Evolutionary conservation across 1,284 basidiomycete species (phyloP).

Genomic region (Cutaneotrichosporon cyanovorans): DNA sequence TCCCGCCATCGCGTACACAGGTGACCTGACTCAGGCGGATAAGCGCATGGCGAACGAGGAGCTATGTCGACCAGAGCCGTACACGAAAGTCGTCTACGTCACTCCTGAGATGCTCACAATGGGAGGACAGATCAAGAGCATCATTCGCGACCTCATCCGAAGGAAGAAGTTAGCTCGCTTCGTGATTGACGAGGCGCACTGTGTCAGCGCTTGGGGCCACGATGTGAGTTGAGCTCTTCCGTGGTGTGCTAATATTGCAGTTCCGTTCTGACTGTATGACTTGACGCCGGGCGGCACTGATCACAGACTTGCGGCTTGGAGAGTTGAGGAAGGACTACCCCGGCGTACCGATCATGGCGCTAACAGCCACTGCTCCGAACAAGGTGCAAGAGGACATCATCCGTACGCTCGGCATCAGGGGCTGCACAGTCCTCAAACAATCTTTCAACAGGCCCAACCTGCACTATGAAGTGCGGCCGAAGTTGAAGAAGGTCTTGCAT

Average conservation of each 20-base stretch:
- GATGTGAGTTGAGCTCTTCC: slow-evolving; percentile 31
- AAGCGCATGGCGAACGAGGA: slow-evolving; percentile 48
- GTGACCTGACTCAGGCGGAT: slow-evolving; percentile 51
- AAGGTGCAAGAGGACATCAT: slow-evolving; percentile 74
- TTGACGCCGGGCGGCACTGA: slow-evolving; percentile 5
- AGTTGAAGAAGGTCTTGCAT: slow-evolving; percentile 52
- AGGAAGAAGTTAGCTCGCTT: slow-evolving; percentile 68
- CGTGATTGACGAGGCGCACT: slow-evolving; percentile 94
- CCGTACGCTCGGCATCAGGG: slow-evolving; percentile 56
- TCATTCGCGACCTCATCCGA: slow-evolving; percentile 56
- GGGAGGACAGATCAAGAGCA: slow-evolving; percentile 54
- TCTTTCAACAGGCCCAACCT: slow-evolving; percentile 93
- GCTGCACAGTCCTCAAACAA: slow-evolving; percentile 60
- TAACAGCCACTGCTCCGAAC: slow-evolving; percentile 86
- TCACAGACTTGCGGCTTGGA: slow-evolving; percentile 55
- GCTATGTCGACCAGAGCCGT: slow-evolving; percentile 46
- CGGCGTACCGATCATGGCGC: slow-evolving; percentile 81
- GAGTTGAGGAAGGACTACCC: slow-evolving; percentile 66
- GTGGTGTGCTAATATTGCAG: slow-evolving; percentile 19
- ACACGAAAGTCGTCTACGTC: slow-evolving; percentile 68
- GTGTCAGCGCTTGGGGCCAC: slow-evolving; percentile 57
- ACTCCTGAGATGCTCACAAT: slow-evolving; percentile 83
- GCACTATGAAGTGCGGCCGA: slow-evolving; percentile 67
- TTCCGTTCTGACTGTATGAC: slow-evolving; percentile 42
- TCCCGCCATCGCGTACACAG: slow-evolving; percentile 64